Conservation (phyloP, 371 early-diverging fungal genomes). For the Mortierella sp. region DNA sequence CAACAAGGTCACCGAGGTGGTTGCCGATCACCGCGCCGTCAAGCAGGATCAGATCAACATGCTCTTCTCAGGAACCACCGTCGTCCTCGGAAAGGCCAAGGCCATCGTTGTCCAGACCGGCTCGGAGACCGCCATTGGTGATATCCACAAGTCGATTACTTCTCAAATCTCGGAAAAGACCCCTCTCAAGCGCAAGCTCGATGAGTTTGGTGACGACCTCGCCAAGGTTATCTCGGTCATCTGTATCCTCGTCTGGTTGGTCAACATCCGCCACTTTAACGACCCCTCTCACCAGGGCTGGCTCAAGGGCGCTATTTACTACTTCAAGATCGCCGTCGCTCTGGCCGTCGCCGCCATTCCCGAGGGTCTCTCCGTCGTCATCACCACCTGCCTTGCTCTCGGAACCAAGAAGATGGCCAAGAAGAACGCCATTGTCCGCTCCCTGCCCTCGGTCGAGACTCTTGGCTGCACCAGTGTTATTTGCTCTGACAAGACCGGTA, state of each 20-base stretch:
- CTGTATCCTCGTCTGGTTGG: slow-evolving; percentile 96
- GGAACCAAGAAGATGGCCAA: slow-evolving; percentile 98
- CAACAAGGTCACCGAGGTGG: slow-evolving; percentile 77
- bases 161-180: slow-evolving; percentile 92
- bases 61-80: slow-evolving; percentile 96
- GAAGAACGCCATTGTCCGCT: slow-evolving; percentile 96
- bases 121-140: slow-evolving; percentile 91
- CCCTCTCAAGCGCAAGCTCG: slow-evolving; percentile 94
- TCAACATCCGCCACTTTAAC: slow-evolving; percentile 95
- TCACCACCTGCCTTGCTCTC: slow-evolving; percentile 96
- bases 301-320: slow-evolving; percentile 92
- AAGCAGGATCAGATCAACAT: slow-evolving; percentile 97
- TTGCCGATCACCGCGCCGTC: slow-evolving; percentile 81
- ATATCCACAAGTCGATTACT: slow-evolving; percentile 90
- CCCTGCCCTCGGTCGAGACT: slow-evolving; percentile 95
- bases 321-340: slow-evolving; percentile 98
- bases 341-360: slow-evolving; percentile 99
- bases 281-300: slow-evolving; percentile 93
- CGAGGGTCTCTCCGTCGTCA: slow-evolving; percentile 98
- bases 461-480: slow-evolving; percentile 97
- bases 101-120: slow-evolving; percentile 95
- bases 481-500: slow-evolving; percentile 99
- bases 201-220: slow-evolving; percentile 97
- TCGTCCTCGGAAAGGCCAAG: slow-evolving; percentile 91
- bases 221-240: slow-evolving; percentile 96